Conservation (phyloP, 2,329 filamentous ascomycete genomes). For the Penicillium brevicompactum region DNA sequence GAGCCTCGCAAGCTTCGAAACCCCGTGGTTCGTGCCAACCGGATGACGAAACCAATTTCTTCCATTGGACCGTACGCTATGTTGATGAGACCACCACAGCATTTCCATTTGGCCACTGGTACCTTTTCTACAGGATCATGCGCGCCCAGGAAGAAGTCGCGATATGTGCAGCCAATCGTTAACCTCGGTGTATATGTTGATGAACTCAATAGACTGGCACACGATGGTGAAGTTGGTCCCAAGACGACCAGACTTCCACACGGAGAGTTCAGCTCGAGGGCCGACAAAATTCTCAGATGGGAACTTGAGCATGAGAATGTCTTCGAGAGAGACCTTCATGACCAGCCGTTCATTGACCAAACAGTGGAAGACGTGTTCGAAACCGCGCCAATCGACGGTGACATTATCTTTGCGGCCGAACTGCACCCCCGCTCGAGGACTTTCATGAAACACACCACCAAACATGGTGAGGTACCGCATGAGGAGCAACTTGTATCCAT, state of each 20-base stretch:
- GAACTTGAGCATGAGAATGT: conserved; percentile 37
- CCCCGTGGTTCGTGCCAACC: conserved; percentile 14
- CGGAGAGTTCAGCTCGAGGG: conserved; percentile 33
- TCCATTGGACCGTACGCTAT: conserved; percentile 33
- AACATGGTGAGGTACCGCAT: background rate
- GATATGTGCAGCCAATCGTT: conserved; percentile 6
- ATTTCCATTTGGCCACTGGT: conserved; percentile 43
- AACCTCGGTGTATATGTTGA: conserved; percentile 25
- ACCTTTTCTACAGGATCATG: conserved; percentile 50
- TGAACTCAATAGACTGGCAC: conserved; percentile 35
- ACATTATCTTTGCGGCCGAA: conserved; percentile 36
- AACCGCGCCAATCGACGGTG: conserved; percentile 32
- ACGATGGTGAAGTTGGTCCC: conserved; percentile 4
- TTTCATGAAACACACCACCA: conserved; percentile 1
- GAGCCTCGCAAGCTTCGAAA: conserved; percentile 2
- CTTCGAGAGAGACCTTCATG: conserved; percentile 24
- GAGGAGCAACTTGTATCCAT: background rate
- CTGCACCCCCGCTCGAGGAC: conserved; percentile 5
- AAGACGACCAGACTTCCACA: conserved; percentile 25
- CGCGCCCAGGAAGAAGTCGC: conserved; percentile 12
- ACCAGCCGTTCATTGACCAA: conserved; percentile 42
- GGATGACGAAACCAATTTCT: conserved; percentile 26
- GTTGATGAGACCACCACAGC: conserved; percentile 42
- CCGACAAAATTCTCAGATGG: conserved; percentile 40
- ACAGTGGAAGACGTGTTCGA: conserved; percentile 35